These are phyloP conservation scores for Candida ortonii DNA, from an alignment of 805 yeast species.

Conservation along the genomic window DNA sequence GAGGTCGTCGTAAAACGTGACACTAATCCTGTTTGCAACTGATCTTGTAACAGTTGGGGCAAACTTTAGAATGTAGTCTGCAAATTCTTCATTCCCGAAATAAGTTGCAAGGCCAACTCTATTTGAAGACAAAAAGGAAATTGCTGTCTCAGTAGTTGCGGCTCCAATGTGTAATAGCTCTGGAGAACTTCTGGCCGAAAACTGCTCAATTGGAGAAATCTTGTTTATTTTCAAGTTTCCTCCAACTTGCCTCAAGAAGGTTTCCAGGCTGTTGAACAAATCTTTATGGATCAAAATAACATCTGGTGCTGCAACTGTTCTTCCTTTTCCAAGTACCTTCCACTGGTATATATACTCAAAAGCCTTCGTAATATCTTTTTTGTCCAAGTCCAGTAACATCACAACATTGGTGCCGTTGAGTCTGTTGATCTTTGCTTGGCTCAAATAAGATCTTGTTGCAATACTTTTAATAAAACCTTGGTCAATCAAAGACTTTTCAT, in stretches of 20 bases:
- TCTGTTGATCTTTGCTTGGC: constrained; percentile 3
- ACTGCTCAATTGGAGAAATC: constrained; percentile 1
- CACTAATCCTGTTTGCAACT: background rate
- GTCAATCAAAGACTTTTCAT: constrained; percentile 1
- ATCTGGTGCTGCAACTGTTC: constrained; percentile 7
- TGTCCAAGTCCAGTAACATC: constrained; percentile 5
- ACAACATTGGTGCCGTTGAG: constrained; percentile 9
- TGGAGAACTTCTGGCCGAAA: constrained; percentile 5
- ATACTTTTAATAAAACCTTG: constrained; percentile 6
- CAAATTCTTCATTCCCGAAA: constrained; percentile 8
- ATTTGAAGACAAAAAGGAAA: constrained; percentile 3
- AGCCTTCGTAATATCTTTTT: background rate
- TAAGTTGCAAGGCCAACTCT: constrained; percentile 7
- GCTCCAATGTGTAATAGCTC: constrained; percentile 2
- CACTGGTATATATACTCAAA: constrained; percentile 2
- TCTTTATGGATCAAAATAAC: constrained; percentile 4
- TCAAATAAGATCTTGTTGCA: constrained; percentile 5
- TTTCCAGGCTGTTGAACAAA: constrained; percentile 1
- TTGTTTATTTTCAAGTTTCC: constrained; percentile 3
- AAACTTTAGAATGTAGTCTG: constrained; percentile 9
- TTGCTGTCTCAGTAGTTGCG: constrained; percentile 10
- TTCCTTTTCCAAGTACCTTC: constrained; percentile 5
- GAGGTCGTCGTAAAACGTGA: constrained; percentile 4
- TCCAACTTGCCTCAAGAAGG: background rate
- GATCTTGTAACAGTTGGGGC: constrained; percentile 6